A percentile compares a stretch with the other conserved stretches of the same genome.
phyloP scores from a whole-genome alignment of 345 rosid genomes.

The Abelmoschus esculentus region DNA sequence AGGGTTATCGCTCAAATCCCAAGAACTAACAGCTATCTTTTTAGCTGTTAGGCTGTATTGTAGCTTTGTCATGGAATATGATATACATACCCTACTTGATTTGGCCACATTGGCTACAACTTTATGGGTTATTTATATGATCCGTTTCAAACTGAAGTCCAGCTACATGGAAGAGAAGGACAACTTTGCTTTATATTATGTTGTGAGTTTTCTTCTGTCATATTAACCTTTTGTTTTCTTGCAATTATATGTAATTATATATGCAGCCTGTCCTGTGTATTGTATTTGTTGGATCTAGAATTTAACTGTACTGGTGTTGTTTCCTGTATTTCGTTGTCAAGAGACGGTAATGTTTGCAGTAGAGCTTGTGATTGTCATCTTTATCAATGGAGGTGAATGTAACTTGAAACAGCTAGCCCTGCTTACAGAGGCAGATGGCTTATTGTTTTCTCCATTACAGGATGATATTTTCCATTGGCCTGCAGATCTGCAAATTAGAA shows the following conservation, averaged over 20 bases:
- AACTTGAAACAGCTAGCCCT: neutral
- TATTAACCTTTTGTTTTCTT: neutral
- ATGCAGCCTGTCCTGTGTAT: neutral
- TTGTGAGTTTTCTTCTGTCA: conserved; percentile 42
- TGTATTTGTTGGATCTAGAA: neutral
- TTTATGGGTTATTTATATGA: conserved; percentile 96
- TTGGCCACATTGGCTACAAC: conserved; percentile 89
- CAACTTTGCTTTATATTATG: conserved; percentile 85
- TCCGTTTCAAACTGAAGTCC: conserved; percentile 79
- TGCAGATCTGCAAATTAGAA: neutral
- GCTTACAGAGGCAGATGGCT: neutral
- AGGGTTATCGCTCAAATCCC: conserved; percentile 92
- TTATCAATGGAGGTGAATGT: neutral
- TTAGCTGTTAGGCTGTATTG: conserved; percentile 88
- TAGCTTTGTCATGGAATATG: conserved; percentile 98
- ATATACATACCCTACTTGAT: conserved; percentile 91
- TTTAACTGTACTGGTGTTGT: neutral
- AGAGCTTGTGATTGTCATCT: neutral
- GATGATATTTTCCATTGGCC: neutral
- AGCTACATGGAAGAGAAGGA: conserved; percentile 98
- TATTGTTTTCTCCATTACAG: neutral
- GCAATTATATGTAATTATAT: neutral
- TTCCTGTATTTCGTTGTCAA: neutral
- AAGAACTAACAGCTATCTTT: conserved; percentile 92
- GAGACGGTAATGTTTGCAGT: neutral